These are phyloP conservation scores for Diaporthe eres DNA, from an alignment of 2,329 filamentous ascomycete genomes.

Conservation along the genomic window DNA sequence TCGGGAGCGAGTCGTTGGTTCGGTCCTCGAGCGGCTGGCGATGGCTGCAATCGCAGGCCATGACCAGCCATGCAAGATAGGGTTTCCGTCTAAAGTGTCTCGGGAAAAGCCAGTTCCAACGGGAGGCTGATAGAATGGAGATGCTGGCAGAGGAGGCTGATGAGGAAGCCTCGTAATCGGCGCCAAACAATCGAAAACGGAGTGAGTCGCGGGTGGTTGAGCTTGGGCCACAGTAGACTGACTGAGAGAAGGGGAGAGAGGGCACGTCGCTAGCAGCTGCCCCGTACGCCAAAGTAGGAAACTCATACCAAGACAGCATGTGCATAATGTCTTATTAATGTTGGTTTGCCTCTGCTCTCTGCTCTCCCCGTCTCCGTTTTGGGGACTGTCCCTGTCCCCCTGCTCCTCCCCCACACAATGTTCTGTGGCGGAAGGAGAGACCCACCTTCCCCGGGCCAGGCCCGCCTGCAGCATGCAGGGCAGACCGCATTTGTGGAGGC, in stretches of 20 bases:
- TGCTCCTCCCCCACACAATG: constrained; percentile 11
- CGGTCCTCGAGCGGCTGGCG: neutral
- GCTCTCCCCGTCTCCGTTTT: neutral
- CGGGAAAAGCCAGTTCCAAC: neutral
- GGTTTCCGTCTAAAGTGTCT: neutral
- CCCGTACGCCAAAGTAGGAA: neutral
- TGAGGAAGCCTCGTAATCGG: neutral
- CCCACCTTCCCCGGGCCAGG: constrained; percentile 28
- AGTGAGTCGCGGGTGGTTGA: constrained; percentile 15
- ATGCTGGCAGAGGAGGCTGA: neutral
- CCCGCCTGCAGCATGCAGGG: constrained; percentile 14
- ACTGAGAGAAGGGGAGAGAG: neutral
- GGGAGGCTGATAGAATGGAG: neutral
- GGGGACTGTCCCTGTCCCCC: neutral
- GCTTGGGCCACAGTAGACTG: neutral
- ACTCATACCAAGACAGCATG: neutral
- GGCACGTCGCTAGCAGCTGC: constrained; percentile 12
- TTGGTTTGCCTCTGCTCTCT: neutral
- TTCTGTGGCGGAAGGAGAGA: neutral
- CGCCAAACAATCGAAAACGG: constrained; percentile 26
- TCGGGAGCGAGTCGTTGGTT: constrained; percentile 5
- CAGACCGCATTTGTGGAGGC: neutral
- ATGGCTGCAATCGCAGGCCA: neutral
- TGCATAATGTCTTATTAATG: neutral
- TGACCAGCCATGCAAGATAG: neutral